These are phyloP conservation scores for Corymbia calophylla DNA, from an alignment of 441 rosid genomes.

Conservation along the genomic window DNA sequence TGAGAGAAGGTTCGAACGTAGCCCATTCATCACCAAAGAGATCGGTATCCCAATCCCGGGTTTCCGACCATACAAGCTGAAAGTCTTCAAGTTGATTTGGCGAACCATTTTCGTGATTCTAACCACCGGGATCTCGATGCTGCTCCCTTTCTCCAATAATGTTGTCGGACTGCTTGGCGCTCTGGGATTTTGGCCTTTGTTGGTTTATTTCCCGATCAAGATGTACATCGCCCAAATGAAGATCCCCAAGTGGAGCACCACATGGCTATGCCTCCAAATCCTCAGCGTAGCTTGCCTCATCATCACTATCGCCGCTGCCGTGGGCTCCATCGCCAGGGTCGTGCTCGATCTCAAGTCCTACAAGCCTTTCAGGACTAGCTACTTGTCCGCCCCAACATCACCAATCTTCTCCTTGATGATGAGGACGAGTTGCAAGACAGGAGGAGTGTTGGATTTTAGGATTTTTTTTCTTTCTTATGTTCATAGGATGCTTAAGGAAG, in stretches of 20 bases:
- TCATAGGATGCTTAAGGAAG: no score
- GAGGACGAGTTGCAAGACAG: no score
- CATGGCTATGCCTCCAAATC: slow-evolving; percentile 10
- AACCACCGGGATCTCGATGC: slow-evolving; percentile 1
- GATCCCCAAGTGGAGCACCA: slow-evolving; percentile 10
- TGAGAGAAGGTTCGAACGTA: not conserved
- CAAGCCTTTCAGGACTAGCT: not conserved
- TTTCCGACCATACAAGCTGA: not conserved
- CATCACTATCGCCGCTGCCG: slow-evolving; percentile 1
- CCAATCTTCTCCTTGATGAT: no score
- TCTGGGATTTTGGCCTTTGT: slow-evolving; percentile 2
- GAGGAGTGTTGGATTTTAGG: no score
- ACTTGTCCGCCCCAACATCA: not conserved
- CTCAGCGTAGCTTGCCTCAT: slow-evolving; percentile 4
- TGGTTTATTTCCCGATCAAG: slow-evolving; percentile 6
- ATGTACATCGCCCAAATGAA: slow-evolving; percentile 1
- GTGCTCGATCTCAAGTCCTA: slow-evolving; percentile 1
- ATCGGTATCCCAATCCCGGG: not conserved
- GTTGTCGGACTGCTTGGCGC: slow-evolving; percentile 7
- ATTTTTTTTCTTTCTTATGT: no score
- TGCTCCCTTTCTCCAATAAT: slow-evolving; percentile 7
- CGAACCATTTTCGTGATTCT: not conserved
- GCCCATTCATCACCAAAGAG: not conserved
- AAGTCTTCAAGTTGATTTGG: not conserved
- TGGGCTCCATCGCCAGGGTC: slow-evolving; percentile 4